Base-by-base conservation (phyloP, 2,329 filamentous ascomycete species). In the Talaromyces sp. region DNA sequence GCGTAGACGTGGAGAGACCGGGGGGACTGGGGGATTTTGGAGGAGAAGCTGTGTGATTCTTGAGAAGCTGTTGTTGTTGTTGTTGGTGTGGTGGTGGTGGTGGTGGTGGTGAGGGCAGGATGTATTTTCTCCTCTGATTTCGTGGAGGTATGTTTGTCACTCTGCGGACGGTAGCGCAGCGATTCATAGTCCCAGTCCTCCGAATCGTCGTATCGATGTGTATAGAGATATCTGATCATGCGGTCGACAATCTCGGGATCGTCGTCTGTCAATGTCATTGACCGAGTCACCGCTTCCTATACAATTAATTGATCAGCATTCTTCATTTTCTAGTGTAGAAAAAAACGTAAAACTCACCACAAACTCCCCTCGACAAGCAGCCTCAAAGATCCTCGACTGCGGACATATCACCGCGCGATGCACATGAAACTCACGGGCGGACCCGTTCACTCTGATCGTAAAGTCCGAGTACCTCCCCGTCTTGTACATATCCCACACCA, bases 381-480 rank as follows among this genome's bases (percentile, higher is more conserved):
- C 58, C 33, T 65, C 63, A 22, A 65, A 62, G 15, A 65, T 61
- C 5, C 52, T 53, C 1, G 63, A 65, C 44, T 65, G 63, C 15
- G 63, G 55, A 58, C 64, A 65, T 33, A 65, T 60, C 17, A 65
- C 57, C 5, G 63, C 63, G 11, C 60, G 61, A 42, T 65, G 64
- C 30, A 65, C 63, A 39, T 52, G 39, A 25, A 65, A 65, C 25
- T 65, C 64, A 2, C 57, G 44, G 19, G 3, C 28, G 3, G 55
- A 63, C 1, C 51, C 63, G n/a, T 56, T 54, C 30, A 63, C 33
- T 25, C 44, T 56, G 28, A 65, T 61, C 19, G 59, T 58, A 22
- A 65, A 62, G 15, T 65, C 64, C 4, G 64, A 61, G 52, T 65
- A 65, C 47, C 61, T 51, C 8, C 58, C 61, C 17, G 47, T 42